phyloP scores from a whole-genome alignment of 176 grass and related monocot species.

The Microstegium vimineum region DNA sequence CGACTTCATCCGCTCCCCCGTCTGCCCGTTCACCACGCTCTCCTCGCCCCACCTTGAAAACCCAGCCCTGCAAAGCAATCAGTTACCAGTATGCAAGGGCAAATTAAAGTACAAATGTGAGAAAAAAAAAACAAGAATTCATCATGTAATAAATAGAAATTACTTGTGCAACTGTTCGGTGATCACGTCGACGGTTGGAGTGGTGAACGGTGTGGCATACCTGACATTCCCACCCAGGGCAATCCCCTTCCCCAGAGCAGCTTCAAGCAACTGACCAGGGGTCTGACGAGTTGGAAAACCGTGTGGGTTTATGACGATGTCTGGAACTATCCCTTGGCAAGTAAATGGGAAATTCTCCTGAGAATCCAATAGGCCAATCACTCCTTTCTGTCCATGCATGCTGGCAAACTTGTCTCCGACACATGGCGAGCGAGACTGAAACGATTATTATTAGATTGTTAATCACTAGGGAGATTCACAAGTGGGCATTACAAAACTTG shows the following conservation, averaged over 20 bases:
- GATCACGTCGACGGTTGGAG: slow-evolving; percentile 72
- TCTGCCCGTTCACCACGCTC: slow-evolving; percentile 72
- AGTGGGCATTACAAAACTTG: neutral
- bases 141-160: neutral
- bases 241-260: slow-evolving; percentile 94
- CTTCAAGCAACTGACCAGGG: slow-evolving; percentile 90
- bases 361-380: slow-evolving; percentile 76
- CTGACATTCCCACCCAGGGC: slow-evolving; percentile 45
- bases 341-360: slow-evolving; percentile 98
- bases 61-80: slow-evolving; percentile 44
- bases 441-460: neutral
- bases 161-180: slow-evolving; percentile 82
- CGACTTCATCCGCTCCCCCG: slow-evolving; percentile 56
- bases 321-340: slow-evolving; percentile 86
- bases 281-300: slow-evolving; percentile 95
- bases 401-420: slow-evolving; percentile 91
- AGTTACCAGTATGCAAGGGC: neutral
- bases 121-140: too few species aligned
- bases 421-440: slow-evolving; percentile 52
- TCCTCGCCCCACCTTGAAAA: slow-evolving; percentile 69
- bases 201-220: slow-evolving; percentile 92
- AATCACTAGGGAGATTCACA: neutral
- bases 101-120: too few species aligned
- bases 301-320: slow-evolving; percentile 91
- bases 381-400: slow-evolving; percentile 97